phyloP scores from a whole-genome alignment of 192 early-diverging fungal genomes.

The Lobulomyces angularis region DNA sequence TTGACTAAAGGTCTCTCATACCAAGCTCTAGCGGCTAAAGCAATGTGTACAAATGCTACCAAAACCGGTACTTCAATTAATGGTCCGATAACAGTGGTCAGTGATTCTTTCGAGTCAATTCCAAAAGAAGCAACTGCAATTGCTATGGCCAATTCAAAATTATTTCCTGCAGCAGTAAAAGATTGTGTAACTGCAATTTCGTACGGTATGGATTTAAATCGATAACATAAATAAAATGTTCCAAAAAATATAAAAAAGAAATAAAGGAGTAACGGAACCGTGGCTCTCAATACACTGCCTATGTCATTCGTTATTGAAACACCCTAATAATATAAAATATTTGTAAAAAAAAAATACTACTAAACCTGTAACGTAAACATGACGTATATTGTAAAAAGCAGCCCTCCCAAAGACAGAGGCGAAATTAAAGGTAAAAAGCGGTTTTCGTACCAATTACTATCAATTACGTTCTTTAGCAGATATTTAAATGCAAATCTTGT shows the following conservation, averaged over 20 bases:
- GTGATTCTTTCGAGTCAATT: slow-evolving; percentile 45
- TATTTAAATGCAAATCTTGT: slow-evolving; percentile 30
- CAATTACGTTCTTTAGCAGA: slow-evolving; percentile 5
- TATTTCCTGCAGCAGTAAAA: slow-evolving; percentile 57
- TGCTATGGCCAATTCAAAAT: slow-evolving; percentile 67
- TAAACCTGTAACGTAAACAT: slow-evolving; percentile 50
- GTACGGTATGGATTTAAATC: slow-evolving; percentile 27
- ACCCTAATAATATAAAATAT: slow-evolving; percentile 26
- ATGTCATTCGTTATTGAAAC: slow-evolving; percentile 45
- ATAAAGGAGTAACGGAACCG: slow-evolving; percentile 53
- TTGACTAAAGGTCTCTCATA: no score
- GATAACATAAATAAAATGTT: slow-evolving; percentile 26
- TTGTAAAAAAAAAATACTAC: slow-evolving; percentile 1
- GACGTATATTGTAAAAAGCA: slow-evolving; percentile 55
- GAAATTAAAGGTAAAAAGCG: slow-evolving; percentile 41
- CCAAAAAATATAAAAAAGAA: slow-evolving; percentile 41
- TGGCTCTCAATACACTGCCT: slow-evolving; percentile 39
- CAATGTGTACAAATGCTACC: slow-evolving; percentile 39
- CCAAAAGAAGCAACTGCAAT: slow-evolving; percentile 56
- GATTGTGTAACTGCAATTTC: slow-evolving; percentile 35
- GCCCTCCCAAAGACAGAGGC: slow-evolving; percentile 40
- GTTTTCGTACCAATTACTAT: slow-evolving; percentile 37
- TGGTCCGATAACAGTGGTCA: slow-evolving; percentile 53
- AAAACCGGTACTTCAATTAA: slow-evolving; percentile 62
- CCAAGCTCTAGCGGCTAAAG: no score